A percentile compares a stretch with the other conserved stretches of the same genome.
phyloP scores from a whole-genome alignment of 2,329 filamentous ascomycete genomes.

The Fusarium sambucinum region DNA sequence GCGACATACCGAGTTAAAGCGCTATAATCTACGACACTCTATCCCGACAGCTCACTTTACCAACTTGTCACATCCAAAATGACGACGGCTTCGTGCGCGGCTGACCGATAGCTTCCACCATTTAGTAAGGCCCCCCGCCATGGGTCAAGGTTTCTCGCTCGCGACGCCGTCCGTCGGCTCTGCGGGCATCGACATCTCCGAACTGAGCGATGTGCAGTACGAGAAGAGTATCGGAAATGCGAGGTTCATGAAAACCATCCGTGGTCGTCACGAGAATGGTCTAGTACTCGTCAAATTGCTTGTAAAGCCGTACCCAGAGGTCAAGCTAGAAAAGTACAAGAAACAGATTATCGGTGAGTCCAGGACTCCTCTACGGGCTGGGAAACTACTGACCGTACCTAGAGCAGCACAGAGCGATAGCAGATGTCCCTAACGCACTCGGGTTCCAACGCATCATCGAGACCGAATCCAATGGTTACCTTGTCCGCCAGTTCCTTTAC shows the following conservation, averaged over 20 bases:
- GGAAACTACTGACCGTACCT: conserved; percentile 24
- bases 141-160: conserved; percentile 98
- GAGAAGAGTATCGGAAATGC: conserved; percentile 92
- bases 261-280: conserved; percentile 89
- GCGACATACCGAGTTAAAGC: neutral
- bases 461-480: conserved; percentile 89
- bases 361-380: too few relatives aligned
- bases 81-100: conserved; percentile 39
- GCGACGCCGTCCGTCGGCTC: conserved; percentile 91
- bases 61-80: conserved; percentile 39
- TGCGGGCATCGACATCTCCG: conserved; percentile 92
- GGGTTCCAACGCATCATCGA: conserved; percentile 92
- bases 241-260: conserved; percentile 96
- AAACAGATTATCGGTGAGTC: conserved; percentile 77
- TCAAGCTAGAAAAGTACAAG: conserved; percentile 84
- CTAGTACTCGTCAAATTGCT: conserved; percentile 94
- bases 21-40: neutral
- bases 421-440: conserved; percentile 89
- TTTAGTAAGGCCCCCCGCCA: conserved; percentile 55
- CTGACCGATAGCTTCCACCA: conserved; percentile 45
- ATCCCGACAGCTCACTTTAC: neutral
- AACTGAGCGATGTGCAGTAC: conserved; percentile 90
- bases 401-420: conserved; percentile 84
- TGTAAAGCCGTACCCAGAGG: conserved; percentile 87
- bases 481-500: conserved; percentile 95